phyloP scores from a whole-genome alignment of 164 flowering plant species.

The Buxus sempervirens region DNA sequence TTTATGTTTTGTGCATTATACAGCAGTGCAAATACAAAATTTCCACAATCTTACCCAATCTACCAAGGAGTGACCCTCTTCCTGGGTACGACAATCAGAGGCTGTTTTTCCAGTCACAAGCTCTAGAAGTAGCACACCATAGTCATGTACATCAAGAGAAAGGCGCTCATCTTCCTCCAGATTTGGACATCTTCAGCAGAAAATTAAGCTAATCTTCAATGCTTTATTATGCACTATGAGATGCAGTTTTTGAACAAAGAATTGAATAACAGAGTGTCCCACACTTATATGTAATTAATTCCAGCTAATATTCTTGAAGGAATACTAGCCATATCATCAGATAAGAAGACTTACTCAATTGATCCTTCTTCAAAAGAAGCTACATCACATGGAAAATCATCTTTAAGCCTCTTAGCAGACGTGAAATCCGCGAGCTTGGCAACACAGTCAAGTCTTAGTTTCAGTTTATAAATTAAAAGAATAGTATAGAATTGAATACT shows the following conservation, averaged over 20 bases:
- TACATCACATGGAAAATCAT: slow-evolving; percentile 5
- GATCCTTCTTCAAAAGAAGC: slow-evolving; percentile 6
- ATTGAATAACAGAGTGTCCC: no score
- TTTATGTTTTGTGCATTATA: no score
- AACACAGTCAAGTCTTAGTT: not conserved
- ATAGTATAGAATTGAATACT: not conserved
- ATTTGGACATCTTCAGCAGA: slow-evolving; percentile 16
- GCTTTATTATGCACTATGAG: no score
- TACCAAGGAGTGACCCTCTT: slow-evolving; percentile 18
- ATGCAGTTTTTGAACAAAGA: no score
- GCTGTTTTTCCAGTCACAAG: slow-evolving; percentile 37
- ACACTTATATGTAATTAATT: no score
- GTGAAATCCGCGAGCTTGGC: slow-evolving; percentile 32
- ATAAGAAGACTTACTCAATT: slow-evolving; percentile 22
- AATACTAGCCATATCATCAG: not conserved
- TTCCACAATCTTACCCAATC: slow-evolving; percentile 32
- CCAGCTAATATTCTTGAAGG: not conserved
- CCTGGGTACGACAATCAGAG: not conserved
- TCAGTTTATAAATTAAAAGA: slow-evolving; percentile 4
- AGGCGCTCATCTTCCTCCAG: slow-evolving; percentile 18
- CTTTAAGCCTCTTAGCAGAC: slow-evolving; percentile 31
- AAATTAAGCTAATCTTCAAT: not conserved
- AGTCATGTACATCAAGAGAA: slow-evolving; percentile 32
- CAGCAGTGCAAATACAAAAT: not conserved
- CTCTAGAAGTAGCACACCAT: slow-evolving; percentile 41